Base-by-base conservation (phyloP, 2,329 filamentous ascomycete genomes). In the Stagonosporopsis cucurbitacearum region DNA sequence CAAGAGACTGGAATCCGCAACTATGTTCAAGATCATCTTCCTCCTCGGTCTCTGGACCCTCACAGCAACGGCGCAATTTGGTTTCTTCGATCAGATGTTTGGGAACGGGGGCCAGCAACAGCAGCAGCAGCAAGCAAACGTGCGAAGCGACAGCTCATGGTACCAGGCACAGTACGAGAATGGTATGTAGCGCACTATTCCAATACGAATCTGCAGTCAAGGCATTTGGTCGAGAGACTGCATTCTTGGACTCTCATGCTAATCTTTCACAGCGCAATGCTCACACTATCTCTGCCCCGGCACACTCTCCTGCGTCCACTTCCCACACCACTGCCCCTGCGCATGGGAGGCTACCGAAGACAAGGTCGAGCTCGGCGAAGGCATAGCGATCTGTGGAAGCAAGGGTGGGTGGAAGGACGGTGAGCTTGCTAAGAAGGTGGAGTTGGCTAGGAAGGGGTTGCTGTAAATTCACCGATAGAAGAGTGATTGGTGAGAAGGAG, bases 21-120 rank as follows among this genome's bases (percentile, higher is more conserved):
- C 13, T 15, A 56, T 56, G 53, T 35, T 56, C 42, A 62, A 64
- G 22, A 39, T 75, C 28, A 49, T 79, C 30, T 40, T 75, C 25
- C 52, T 75, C 12, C 57, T 72, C 2, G 54, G 67, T 35, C 73
- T 92, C 15, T 78, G 90, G 45, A 75, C 92, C 25, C 71, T 91
- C 56, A 78, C 85, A 59, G 86, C 82, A 4, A 80, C 84, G 54
- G 91, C 91, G 11, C 94, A 98, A 78, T 98, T 98, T 76, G 89
- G 91, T 73, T 96, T 99, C 84, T 99, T 98, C 79, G 93, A 97
- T 75, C 92, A 98, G 69, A 96, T 98, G 91, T 98, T 99, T 75
- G 84, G 86, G 66, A 81, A 82, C 81, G 85, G 54, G 83, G 86
- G 63, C 77, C 84, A 43, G 75, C 80, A 82, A 37, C 82, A 84